Evolutionary conservation across 768 basidiomycete species (phyloP), one percentile per base, ranked within the genome.

Genomic region (Rubroboletus pulcherrimus): DNA sequence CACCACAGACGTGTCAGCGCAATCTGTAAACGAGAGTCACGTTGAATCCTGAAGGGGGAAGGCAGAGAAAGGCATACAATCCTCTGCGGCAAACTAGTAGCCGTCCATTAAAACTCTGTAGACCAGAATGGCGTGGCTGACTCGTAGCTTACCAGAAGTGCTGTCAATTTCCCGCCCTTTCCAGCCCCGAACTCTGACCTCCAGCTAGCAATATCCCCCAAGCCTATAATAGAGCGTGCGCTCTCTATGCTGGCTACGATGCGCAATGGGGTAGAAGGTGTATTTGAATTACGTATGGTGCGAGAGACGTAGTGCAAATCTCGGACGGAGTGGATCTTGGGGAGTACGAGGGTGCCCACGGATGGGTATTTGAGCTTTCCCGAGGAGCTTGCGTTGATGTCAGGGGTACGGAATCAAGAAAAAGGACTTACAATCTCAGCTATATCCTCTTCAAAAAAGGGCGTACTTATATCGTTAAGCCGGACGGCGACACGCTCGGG

Each of bases 61-160:
- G 24, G 38, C 14, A 56, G 41, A 4, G 10, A 41, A 26, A 26
- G 24, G 66, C 80, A 59, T 70, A 93, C 92, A 96, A 64, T 98
- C 94, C 75, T 98, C 94, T 21, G 93, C 91, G 3, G 91, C 94
- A 69, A 97, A 98, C 94, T 96, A 61, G 21, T 30, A 14, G 9
- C 10, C 29, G 33, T 17, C 11, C 43, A 8, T 48, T 19, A 57
- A 41, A n/a, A 54, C n/a, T 29, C 50, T 45, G 34, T 40, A 24
- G 42, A 35, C 30, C 29, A 14, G 40, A 38, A 39, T 35, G 12
- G 4, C 35, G 10, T 26, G 34, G 9, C 19, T 29, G 26, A 14
- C 3, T 30, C 5, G 37, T n/a, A 33, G 24, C 66, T 50, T 30
- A 74, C 86, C 66, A 93, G 73, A 45, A 94, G 74, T 8, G 85